These are phyloP conservation scores for Lycium ferocissimum DNA, from an alignment of 257 asterid genomes.

Conservation along the genomic window DNA sequence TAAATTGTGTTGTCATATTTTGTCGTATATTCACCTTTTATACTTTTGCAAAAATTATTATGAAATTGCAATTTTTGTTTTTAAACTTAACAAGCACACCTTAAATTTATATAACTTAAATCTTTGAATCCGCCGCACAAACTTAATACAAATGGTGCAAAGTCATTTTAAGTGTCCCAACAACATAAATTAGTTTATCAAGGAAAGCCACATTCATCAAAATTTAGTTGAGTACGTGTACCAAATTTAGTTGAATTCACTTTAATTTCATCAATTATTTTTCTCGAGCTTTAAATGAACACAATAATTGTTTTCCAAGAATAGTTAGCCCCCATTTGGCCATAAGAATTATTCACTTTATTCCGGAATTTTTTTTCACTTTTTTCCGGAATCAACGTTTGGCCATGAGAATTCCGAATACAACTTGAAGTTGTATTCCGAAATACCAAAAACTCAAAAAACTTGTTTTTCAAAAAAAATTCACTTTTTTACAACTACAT, in stretches of 20 bases:
- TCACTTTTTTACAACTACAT: too few relatives aligned
- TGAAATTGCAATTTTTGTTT: not conserved
- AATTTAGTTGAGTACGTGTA: not conserved
- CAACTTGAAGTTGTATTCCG: too few relatives aligned
- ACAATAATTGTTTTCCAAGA: not conserved
- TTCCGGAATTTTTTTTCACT: too few relatives aligned
- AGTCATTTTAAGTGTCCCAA: not conserved
- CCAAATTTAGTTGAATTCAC: conserved; percentile 16
- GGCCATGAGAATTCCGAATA: too few relatives aligned
- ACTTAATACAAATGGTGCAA: not conserved
- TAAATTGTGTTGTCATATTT: not conserved
- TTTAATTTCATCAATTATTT: conserved; percentile 24
- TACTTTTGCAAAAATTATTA: not conserved
- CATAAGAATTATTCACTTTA: too few relatives aligned
- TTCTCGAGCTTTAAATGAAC: conserved; percentile 1
- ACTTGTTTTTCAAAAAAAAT: too few relatives aligned
- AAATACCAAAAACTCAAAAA: too few relatives aligned
- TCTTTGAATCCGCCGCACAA: not conserved
- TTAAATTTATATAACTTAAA: not conserved
- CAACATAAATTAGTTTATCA: not conserved
- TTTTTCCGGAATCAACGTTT: too few relatives aligned
- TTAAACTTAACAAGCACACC: not conserved
- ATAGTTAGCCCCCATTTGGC: not conserved
- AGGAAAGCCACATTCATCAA: not conserved
- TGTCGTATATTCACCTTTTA: not conserved